Percentiles rank a stretch among this genome's conserved stretches.
Evolutionary conservation across 805 yeast species (phyloP).

Genomic region (Wickerhamomyces queroliae): DNA sequence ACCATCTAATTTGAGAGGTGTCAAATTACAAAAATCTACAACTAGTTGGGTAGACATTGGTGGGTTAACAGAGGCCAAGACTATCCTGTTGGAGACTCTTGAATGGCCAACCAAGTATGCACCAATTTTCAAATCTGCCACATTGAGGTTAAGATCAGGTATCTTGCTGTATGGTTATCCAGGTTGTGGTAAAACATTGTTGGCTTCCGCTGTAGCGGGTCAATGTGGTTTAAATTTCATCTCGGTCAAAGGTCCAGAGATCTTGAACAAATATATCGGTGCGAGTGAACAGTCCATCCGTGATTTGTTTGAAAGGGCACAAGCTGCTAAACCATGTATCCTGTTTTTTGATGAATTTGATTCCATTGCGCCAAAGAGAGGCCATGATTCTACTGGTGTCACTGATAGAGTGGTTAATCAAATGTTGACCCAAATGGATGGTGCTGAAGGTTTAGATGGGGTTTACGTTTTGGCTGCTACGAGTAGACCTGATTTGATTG

Average conservation of each 20-base stretch:
- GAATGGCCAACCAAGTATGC: constrained; percentile 98
- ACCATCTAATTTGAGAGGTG: constrained; percentile 83
- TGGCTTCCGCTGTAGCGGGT: constrained; percentile 90
- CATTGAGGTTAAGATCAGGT: constrained; percentile 85
- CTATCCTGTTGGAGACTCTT: constrained; percentile 72
- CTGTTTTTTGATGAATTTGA: constrained; percentile 94
- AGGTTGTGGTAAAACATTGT: constrained; percentile 92
- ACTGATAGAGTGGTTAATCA: constrained; percentile 97
- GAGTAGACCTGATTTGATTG: constrained; percentile 91
- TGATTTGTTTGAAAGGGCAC: constrained; percentile 90
- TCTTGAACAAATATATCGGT: constrained; percentile 91
- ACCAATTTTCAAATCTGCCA: constrained; percentile 87
- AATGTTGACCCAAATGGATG: constrained; percentile 96
- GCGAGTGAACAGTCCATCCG: constrained; percentile 95
- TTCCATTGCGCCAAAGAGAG: constrained; percentile 96
- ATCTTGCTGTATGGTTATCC: constrained; percentile 91
- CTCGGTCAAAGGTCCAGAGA: constrained; percentile 93
- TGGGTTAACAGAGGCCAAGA: constrained; percentile 74
- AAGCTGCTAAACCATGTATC: constrained; percentile 90
- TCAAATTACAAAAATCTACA: constrained; percentile 72
- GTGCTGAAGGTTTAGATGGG: constrained; percentile 97
- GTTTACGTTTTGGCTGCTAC: constrained; percentile 97
- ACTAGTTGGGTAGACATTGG: constrained; percentile 86
- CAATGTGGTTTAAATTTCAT: constrained; percentile 93
- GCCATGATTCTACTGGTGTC: constrained; percentile 96